Base-by-base conservation (phyloP, 176 grass and related monocot species). In the Paspalum notatum region DNA sequence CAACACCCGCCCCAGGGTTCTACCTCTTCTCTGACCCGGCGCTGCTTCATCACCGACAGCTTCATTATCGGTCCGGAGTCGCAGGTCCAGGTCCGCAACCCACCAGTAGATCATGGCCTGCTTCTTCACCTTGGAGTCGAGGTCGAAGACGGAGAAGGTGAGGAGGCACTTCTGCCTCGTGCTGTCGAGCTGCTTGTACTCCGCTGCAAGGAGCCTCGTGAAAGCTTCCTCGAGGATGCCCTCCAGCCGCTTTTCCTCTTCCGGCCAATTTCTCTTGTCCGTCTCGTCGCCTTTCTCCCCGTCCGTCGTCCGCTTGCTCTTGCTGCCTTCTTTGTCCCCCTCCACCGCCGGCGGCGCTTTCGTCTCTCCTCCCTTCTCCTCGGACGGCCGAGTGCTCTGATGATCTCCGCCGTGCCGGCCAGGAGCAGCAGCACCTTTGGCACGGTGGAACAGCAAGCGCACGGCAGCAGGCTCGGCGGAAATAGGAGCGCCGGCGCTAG, bases 81-180 rank as follows among this genome's bases (percentile, higher is more conserved):
- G 21, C 14, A 79, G 61, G 8, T 68, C 5, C 67, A 83, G 61
- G 63, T 17, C 17, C 3, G 80, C 27, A 11, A 59, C 76, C 89
- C 89, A 90, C 84, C 89, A 90, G 47, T 90, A 87, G 2, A 73
- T 70, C 55, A 90, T 82, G 14, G 14, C 16, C 9, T 87, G 84
- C 47, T 84, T 90, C 75, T 87, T 90, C 54, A 90, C 80, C 56
- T 80, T 0, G 6, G 45, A n/a, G 69, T 8, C 62, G 26, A 83
- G 69, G 7, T 72, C 39, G 80, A 90, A 90, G 69, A 87, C 46
- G 40, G 84, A 60, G 47, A 90, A 90, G 80, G 74, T 83, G 55
- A 80, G 84, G 15, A 90, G 79, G 75, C 89, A 80, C n/a, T 18
- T 5, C 59, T 37, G 6, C 41, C 10, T 9, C 10, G 24, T 20